phyloP scores from a whole-genome alignment of 1,284 basidiomycete genomes.

The Inonotus obliquus region DNA sequence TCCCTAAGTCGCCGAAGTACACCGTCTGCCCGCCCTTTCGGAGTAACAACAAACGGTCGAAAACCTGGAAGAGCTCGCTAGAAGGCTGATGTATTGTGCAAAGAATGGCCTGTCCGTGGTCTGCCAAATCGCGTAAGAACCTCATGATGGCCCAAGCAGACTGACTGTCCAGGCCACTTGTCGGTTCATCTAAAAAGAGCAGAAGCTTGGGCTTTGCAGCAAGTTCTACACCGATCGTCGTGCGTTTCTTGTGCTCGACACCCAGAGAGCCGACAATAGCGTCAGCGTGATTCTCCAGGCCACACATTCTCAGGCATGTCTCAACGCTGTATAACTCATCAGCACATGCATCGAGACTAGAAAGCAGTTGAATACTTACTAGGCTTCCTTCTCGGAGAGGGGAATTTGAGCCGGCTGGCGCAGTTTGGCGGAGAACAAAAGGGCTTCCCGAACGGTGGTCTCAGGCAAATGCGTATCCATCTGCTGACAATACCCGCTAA shows the following conservation, averaged over 20 bases:
- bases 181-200: slow-evolving; percentile 81
- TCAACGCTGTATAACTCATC: slow-evolving; percentile 49
- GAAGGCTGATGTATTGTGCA: slow-evolving; percentile 51
- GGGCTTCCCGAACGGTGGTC: slow-evolving; percentile 79
- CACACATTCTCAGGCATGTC: slow-evolving; percentile 75
- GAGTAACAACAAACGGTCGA: slow-evolving; percentile 57
- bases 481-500: slow-evolving; percentile 73
- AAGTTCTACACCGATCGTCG: slow-evolving; percentile 80
- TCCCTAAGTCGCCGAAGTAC: slow-evolving; percentile 74
- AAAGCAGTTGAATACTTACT: slow-evolving; percentile 35
- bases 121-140: slow-evolving; percentile 60
- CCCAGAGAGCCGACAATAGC: slow-evolving; percentile 75
- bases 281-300: slow-evolving; percentile 65
- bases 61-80: slow-evolving; percentile 67
- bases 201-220: slow-evolving; percentile 75
- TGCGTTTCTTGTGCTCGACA: slow-evolving; percentile 75
- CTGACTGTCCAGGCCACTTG: slow-evolving; percentile 85
- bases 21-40: slow-evolving; percentile 72
- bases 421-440: slow-evolving; percentile 78
- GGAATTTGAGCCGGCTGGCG: slow-evolving; percentile 72
- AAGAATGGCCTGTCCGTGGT: slow-evolving; percentile 42
- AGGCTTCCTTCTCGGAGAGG: slow-evolving; percentile 70
- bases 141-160: slow-evolving; percentile 83
- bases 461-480: slow-evolving; percentile 74
- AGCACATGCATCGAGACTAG: not conserved